These are phyloP conservation scores for Gracilariopsis chorda DNA, from an alignment of 23 red algal species.

Conservation along the genomic window DNA sequence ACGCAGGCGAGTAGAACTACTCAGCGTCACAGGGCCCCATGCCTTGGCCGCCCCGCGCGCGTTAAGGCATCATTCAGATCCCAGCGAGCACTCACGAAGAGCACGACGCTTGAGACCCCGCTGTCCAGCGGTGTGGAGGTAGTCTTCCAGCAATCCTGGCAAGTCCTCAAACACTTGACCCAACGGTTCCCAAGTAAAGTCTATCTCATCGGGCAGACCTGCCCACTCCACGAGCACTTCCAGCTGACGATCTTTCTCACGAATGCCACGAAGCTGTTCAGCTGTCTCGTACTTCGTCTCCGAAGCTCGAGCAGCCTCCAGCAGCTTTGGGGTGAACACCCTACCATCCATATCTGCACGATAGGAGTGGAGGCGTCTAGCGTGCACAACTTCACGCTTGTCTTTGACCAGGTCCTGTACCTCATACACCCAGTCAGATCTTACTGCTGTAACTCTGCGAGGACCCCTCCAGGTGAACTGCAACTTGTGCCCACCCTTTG, in stretches of 20 bases:
- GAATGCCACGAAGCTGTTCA: not conserved
- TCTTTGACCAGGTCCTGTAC: not conserved
- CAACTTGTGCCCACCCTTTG: constrained; percentile 17
- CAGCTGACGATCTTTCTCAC: not conserved
- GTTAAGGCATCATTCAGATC: too few relatives aligned
- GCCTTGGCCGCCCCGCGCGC: too few relatives aligned
- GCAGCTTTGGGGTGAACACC: not conserved
- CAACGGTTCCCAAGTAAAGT: constrained; percentile 25
- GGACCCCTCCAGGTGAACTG: constrained; percentile 6
- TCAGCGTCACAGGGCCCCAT: too few relatives aligned
- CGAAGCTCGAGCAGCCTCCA: not conserved
- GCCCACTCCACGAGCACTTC: not conserved
- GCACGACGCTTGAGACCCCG: not conserved
- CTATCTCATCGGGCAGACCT: not conserved
- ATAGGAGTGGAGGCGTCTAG: not conserved
- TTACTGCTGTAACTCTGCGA: not conserved
- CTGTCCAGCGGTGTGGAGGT: not conserved
- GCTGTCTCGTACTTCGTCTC: not conserved
- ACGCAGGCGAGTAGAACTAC: too few relatives aligned
- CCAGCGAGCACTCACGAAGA: too few relatives aligned
- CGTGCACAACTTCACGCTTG: constrained; percentile 3
- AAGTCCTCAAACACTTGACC: not conserved
- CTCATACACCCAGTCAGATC: not conserved
- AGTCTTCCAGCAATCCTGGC: constrained; percentile 9
- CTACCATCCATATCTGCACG: not conserved